phyloP scores from a whole-genome alignment of 2,329 filamentous ascomycete genomes.

The Leptographium procerum region DNA sequence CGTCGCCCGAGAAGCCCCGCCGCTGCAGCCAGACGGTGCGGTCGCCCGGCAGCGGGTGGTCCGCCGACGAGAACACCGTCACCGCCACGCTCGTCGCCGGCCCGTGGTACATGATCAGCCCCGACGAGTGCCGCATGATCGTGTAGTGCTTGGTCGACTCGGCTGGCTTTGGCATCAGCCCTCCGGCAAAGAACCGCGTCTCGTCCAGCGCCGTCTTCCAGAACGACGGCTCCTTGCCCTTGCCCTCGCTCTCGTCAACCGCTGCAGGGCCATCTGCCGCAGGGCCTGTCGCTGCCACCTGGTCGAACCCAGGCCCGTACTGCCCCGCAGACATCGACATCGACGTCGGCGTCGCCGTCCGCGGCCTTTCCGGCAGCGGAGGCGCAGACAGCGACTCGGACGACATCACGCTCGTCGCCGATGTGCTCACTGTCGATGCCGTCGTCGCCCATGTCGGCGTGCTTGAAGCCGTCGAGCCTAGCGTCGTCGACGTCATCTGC shows the following conservation, averaged over 20 bases:
- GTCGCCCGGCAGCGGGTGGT: constrained; percentile 41
- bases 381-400: not conserved
- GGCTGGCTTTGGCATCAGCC: constrained; percentile 49
- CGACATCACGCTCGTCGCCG: not conserved
- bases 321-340: not conserved
- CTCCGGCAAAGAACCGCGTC: constrained; percentile 53
- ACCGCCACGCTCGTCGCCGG: constrained; percentile 51
- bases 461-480: not conserved
- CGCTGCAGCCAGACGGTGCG: constrained; percentile 57
- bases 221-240: constrained; percentile 12
- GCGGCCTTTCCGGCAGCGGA: not conserved
- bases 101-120: constrained; percentile 55
- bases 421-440: not conserved
- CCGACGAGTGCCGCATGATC: constrained; percentile 54
- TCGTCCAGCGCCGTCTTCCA: constrained; percentile 43
- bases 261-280: not conserved
- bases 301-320: not conserved
- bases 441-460: not conserved
- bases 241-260: not conserved
- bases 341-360: not conserved
- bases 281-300: not conserved
- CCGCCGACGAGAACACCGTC: constrained; percentile 46
- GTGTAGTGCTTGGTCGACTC: constrained; percentile 56
- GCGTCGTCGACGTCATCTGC: not conserved
- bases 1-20: constrained; percentile 56